Percentiles rank a stretch among this genome's conserved stretches.
Conservation (phyloP, 2,329 filamentous ascomycete genomes). For the Penicillium occitanis region DNA sequence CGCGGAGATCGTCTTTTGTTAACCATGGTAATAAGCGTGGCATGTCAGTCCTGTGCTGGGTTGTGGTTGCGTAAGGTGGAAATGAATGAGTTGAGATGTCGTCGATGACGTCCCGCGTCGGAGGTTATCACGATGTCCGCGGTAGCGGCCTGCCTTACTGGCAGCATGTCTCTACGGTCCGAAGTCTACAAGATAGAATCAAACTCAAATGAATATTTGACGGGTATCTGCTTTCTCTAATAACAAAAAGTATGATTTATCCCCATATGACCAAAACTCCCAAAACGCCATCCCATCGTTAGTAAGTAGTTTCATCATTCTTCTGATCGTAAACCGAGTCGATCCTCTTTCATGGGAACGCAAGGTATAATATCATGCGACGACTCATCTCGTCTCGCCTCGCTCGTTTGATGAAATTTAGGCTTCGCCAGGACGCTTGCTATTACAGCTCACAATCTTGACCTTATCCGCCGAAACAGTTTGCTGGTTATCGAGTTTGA, state of each 20-base stretch:
- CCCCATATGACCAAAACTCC: background rate
- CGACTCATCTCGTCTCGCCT: background rate
- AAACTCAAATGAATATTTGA: background rate
- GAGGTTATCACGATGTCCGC: background rate
- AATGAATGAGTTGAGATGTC: background rate
- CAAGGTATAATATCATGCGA: background rate
- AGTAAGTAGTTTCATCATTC: background rate
- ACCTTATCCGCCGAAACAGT: conserved; percentile 83
- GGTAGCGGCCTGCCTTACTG: background rate
- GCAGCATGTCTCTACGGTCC: background rate
- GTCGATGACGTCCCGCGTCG: background rate
- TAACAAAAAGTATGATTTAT: background rate
- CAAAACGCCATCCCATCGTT: conserved; percentile 8
- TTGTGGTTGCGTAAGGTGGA: background rate
- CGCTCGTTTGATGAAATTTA: conserved; percentile 23
- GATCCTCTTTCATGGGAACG: background rate
- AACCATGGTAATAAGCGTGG: conserved; percentile 50
- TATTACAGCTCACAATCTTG: conserved; percentile 98
- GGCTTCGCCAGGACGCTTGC: conserved; percentile 69
- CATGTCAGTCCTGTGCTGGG: conserved; percentile 32
- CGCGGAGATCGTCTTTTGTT: conserved; percentile 28
- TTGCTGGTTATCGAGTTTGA: conserved; percentile 86
- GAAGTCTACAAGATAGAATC: background rate
- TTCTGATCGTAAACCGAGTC: background rate
- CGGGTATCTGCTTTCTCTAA: conserved; percentile 15